Evolutionary conservation across 176 grass and related monocot species (phyloP).

Genomic region (Oryza glumipatula): DNA sequence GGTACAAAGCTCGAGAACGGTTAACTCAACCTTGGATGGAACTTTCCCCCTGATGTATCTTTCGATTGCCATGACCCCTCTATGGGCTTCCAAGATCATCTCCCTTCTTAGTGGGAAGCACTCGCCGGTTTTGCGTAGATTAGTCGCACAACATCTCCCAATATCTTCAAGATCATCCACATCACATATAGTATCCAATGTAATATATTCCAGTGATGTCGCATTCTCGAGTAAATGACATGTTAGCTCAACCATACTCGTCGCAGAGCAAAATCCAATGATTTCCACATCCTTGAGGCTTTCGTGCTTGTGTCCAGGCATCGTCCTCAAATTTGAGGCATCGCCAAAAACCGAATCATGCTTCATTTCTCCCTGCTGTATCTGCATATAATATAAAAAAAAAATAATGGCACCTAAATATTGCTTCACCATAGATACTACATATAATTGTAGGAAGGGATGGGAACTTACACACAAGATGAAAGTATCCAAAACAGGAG

Average conservation of each 20-base stretch:
- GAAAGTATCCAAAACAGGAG: not conserved
- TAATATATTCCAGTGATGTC: not conserved
- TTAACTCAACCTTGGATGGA: too few species aligned
- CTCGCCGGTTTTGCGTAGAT: not conserved
- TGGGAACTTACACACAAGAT: too few species aligned
- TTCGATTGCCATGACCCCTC: not conserved
- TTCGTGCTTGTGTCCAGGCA: not conserved
- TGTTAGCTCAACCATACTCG: not conserved
- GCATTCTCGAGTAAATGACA: not conserved
- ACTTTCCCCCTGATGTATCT: not conserved
- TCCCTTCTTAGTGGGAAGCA: not conserved
- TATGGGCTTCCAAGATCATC: not conserved
- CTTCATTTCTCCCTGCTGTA: too few species aligned
- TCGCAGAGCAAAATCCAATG: not conserved
- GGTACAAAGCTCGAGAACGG: too few species aligned
- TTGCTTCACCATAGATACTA: too few species aligned
- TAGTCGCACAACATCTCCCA: not conserved
- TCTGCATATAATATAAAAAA: too few species aligned
- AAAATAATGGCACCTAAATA: too few species aligned
- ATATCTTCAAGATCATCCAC: not conserved
- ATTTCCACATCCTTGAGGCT: not conserved
- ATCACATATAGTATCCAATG: not conserved
- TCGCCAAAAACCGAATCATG: too few species aligned
- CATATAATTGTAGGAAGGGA: too few species aligned
- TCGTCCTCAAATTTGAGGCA: not conserved